phyloP scores from a whole-genome alignment of 345 rosid species.

The Gossypium stocksii region DNA sequence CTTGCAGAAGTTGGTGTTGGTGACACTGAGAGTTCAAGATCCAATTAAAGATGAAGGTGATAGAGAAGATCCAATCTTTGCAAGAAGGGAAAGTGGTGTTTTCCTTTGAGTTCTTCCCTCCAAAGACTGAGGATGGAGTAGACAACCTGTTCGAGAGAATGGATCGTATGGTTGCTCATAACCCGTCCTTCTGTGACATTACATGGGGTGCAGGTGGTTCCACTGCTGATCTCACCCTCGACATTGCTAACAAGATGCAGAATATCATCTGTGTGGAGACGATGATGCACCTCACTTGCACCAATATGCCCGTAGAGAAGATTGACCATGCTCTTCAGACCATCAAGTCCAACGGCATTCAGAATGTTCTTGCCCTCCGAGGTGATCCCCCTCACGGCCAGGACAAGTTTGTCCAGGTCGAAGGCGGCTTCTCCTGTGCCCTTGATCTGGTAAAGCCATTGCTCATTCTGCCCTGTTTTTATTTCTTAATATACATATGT shows the following conservation, averaged over 20 bases:
- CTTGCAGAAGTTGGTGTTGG: not conserved
- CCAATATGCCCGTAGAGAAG: constrained; percentile 94
- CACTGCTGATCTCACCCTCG: constrained; percentile 91
- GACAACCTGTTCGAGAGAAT: constrained; percentile 94
- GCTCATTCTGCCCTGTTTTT: not conserved
- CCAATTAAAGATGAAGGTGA: constrained; percentile 67
- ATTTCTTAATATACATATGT: not conserved
- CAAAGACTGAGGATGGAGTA: constrained; percentile 95
- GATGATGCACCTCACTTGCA: constrained; percentile 99
- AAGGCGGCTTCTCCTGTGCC: constrained; percentile 95
- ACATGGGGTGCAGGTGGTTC: constrained; percentile 99
- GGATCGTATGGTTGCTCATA: constrained; percentile 91
- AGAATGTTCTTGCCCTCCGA: constrained; percentile 95
- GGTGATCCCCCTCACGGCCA: constrained; percentile 98
- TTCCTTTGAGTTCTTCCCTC: constrained; percentile 99
- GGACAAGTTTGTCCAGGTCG: constrained; percentile 90
- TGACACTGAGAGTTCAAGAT: not conserved
- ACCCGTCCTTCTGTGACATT: constrained; percentile 92
- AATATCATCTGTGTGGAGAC: constrained; percentile 93
- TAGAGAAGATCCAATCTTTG: constrained; percentile 59
- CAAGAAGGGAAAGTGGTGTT: constrained; percentile 51
- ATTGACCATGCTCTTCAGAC: constrained; percentile 85
- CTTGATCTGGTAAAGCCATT: constrained; percentile 60
- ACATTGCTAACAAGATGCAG: constrained; percentile 96
- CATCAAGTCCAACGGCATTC: constrained; percentile 86